Percentiles rank a stretch among this genome's conserved stretches.
phyloP scores from a whole-genome alignment of 1,284 basidiomycete genomes.

The Vanrija sp. region DNA sequence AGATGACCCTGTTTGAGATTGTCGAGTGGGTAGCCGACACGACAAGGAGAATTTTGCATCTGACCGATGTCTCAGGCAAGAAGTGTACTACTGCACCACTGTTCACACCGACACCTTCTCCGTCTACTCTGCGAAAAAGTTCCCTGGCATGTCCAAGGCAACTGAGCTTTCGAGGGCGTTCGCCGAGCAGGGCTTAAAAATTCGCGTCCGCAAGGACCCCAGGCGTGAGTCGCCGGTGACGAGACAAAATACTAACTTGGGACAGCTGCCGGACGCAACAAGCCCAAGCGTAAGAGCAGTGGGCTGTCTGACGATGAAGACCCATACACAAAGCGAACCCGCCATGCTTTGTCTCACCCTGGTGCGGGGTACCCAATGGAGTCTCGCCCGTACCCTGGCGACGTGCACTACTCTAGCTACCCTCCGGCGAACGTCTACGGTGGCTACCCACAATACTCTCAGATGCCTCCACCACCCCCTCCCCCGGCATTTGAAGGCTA shows the following conservation, averaged over 20 bases:
- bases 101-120: conserved; percentile 82
- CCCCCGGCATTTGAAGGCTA: conserved; percentile 12
- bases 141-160: conserved; percentile 82
- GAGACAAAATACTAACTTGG: conserved; percentile 15
- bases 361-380: conserved; percentile 1
- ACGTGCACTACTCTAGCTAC: conserved; percentile 12
- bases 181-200: conserved; percentile 88
- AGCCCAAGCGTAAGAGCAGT: conserved; percentile 18
- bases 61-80: conserved; percentile 55
- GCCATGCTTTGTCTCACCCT: conserved; percentile 6
- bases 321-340: conserved; percentile 7
- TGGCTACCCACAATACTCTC: conserved; percentile 4
- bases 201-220: conserved; percentile 80
- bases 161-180: conserved; percentile 81
- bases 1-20: conserved; percentile 88
- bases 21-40: conserved; percentile 63
- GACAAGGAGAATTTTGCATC: neutral
- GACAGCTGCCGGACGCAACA: conserved; percentile 12
- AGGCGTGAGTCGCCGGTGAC: conserved; percentile 32
- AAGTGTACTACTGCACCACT: conserved; percentile 80
- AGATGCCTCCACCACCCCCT: conserved; percentile 11
- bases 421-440: conserved; percentile 8
- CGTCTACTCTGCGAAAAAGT: conserved; percentile 86
- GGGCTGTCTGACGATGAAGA: conserved; percentile 17
- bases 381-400: conserved; percentile 8